Evolutionary conservation across 768 basidiomycete genomes (phyloP).

Genomic region (Sarcodon sp.): DNA sequence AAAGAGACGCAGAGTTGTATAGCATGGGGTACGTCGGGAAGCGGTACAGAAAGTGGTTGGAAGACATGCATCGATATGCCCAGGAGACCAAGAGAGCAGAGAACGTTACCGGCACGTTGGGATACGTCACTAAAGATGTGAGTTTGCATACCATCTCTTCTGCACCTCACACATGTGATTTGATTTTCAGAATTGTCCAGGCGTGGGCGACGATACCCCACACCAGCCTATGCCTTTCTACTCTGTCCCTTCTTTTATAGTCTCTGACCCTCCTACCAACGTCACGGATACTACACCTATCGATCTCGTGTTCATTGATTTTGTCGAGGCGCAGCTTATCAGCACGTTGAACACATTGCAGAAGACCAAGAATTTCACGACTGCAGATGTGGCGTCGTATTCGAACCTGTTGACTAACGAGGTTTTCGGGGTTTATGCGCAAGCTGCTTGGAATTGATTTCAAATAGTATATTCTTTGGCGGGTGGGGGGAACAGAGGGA

Average conservation of each 20-base stretch:
- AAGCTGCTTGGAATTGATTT: conserved; percentile 19
- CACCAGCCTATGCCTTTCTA: conserved; percentile 48
- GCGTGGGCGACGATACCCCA: conserved; percentile 58
- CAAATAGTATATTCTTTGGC: background rate
- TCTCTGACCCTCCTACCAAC: conserved; percentile 32
- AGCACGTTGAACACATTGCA: conserved; percentile 43
- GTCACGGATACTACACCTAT: conserved; percentile 36
- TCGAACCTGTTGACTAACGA: conserved; percentile 35
- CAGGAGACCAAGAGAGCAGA: conserved; percentile 27
- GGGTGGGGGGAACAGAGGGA: background rate
- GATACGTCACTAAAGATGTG: conserved; percentile 67
- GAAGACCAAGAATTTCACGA: conserved; percentile 32
- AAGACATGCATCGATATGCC: conserved; percentile 34
- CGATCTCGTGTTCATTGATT: conserved; percentile 69
- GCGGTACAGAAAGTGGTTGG: conserved; percentile 43
- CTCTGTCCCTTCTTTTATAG: conserved; percentile 42
- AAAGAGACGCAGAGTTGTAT: conserved; percentile 26
- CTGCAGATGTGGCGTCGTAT: conserved; percentile 40
- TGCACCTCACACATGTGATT: background rate
- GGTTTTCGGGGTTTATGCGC: conserved; percentile 45
- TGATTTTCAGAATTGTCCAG: conserved; percentile 45
- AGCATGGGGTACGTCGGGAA: conserved; percentile 35
- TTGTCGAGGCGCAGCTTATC: conserved; percentile 43
- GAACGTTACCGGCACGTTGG: conserved; percentile 40
- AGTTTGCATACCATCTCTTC: conserved; percentile 10